These are phyloP conservation scores for Agrocybe pediades DNA, from an alignment of 768 basidiomycete genomes.

Conservation along the genomic window DNA sequence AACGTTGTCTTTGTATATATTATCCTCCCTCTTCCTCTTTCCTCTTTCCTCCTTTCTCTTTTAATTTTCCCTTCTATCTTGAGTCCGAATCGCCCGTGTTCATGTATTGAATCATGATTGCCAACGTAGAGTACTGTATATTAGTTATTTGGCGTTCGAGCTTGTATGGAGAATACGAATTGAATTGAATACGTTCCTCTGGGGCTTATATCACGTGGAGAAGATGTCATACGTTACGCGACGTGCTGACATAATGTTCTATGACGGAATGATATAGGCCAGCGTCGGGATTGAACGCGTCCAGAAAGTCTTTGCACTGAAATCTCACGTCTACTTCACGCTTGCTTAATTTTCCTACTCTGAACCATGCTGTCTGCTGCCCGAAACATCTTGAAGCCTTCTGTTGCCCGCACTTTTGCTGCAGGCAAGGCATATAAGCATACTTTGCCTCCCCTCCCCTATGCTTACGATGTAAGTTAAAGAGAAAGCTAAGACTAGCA, in stretches of 20 bases:
- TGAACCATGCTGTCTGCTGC: constrained; percentile 17
- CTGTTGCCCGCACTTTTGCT: constrained; percentile 46
- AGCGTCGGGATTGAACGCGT: too few species aligned
- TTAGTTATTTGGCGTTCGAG: neutral
- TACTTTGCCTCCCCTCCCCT: constrained; percentile 28
- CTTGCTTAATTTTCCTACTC: too few species aligned
- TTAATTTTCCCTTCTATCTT: neutral
- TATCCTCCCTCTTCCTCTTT: neutral
- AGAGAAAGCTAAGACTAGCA: neutral
- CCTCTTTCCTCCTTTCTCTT: neutral
- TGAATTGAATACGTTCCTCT: too few species aligned
- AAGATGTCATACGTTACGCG: too few species aligned
- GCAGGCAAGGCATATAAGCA: constrained; percentile 35
- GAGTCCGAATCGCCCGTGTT: too few species aligned
- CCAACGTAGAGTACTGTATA: neutral
- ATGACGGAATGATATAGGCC: too few species aligned
- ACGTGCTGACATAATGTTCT: too few species aligned
- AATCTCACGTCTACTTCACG: too few species aligned
- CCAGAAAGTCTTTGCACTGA: too few species aligned
- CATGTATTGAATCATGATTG: too few species aligned
- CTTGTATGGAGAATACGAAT: too few species aligned
- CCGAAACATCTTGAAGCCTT: constrained; percentile 15
- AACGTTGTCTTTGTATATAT: neutral
- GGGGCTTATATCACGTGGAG: too few species aligned
- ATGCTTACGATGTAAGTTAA: constrained; percentile 32